phyloP scores from a whole-genome alignment of 2,329 filamentous ascomycete genomes.

The Fusarium odoratissimum region DNA sequence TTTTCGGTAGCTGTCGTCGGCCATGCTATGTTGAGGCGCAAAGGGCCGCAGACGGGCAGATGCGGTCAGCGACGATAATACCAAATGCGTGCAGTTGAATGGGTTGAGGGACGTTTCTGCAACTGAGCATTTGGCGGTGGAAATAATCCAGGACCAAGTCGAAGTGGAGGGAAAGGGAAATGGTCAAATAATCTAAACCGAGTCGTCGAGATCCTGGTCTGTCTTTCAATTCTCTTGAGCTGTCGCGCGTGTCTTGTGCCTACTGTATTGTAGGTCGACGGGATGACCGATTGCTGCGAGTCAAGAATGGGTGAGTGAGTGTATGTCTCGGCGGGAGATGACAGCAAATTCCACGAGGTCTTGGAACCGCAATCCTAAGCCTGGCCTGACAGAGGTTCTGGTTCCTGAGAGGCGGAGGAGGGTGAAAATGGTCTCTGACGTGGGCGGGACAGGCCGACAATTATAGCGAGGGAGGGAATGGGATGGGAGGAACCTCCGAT shows the following conservation, averaged over 20 bases:
- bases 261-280: constrained; percentile 17
- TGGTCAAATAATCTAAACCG: constrained; percentile 13
- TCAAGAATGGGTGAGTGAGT: constrained; percentile 38
- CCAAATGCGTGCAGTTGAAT: constrained; percentile 19
- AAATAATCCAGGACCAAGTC: constrained; percentile 11
- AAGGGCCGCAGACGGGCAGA: constrained; percentile 43
- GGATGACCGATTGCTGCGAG: constrained; percentile 33
- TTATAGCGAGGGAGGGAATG: constrained; percentile 41
- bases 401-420: constrained; percentile 30
- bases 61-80: constrained; percentile 34
- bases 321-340: constrained; percentile 43
- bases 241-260: constrained; percentile 10
- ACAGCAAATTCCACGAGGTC: constrained; percentile 42
- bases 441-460: constrained; percentile 42
- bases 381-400: constrained; percentile 30
- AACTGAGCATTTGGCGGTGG: constrained; percentile 37
- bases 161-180: neutral
- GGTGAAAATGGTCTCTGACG: constrained; percentile 39
- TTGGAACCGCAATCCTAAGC: constrained; percentile 38
- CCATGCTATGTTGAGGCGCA: constrained; percentile 51
- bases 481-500: constrained; percentile 38
- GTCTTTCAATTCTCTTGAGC: neutral
- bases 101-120: constrained; percentile 22
- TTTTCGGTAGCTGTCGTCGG: constrained; percentile 54
- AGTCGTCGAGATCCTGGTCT: constrained; percentile 17